phyloP scores from a whole-genome alignment of 495 filamentous ascomycete genomes.

The Chaetomium cochliodes region DNA sequence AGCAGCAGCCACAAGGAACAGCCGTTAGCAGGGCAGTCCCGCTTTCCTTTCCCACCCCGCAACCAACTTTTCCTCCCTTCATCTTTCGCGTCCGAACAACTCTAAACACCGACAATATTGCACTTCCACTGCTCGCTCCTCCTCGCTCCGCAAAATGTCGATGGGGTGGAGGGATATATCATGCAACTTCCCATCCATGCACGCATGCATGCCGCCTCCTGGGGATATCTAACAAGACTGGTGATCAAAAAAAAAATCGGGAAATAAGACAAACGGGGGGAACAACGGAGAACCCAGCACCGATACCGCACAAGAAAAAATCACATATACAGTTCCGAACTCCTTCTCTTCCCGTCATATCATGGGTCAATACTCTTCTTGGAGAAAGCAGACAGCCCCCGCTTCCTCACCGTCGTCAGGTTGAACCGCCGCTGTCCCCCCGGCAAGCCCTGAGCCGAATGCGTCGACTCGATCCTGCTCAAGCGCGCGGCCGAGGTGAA shows the following conservation, averaged over 20 bases:
- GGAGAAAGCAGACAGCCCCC: constrained; percentile 40
- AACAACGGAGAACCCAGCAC: background rate
- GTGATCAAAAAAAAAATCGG: background rate
- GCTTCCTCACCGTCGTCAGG: constrained; percentile 36
- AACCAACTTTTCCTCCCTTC: constrained; percentile 11
- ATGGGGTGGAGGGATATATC: background rate
- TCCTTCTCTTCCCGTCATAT: constrained; percentile 8
- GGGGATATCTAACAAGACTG: constrained; percentile 25
- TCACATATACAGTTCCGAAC: constrained; percentile 4
- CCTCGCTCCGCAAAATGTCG: constrained; percentile 10
- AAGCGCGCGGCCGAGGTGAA: constrained; percentile 86
- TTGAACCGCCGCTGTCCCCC: constrained; percentile 35
- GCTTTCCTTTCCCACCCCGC: background rate
- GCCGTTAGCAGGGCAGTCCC: background rate
- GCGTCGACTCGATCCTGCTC: constrained; percentile 75
- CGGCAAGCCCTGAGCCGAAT: constrained; percentile 40
- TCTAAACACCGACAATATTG: background rate
- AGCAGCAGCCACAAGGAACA: constrained; percentile 7
- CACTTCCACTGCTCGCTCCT: background rate
- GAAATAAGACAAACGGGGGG: background rate
- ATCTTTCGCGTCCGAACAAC: background rate
- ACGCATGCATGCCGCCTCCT: constrained; percentile 9
- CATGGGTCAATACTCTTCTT: constrained; percentile 39
- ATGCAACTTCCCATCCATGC: constrained; percentile 5
- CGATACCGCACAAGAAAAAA: background rate